phyloP scores from a whole-genome alignment of 495 filamentous ascomycete species.

The Staphylotrichum longicolle region DNA sequence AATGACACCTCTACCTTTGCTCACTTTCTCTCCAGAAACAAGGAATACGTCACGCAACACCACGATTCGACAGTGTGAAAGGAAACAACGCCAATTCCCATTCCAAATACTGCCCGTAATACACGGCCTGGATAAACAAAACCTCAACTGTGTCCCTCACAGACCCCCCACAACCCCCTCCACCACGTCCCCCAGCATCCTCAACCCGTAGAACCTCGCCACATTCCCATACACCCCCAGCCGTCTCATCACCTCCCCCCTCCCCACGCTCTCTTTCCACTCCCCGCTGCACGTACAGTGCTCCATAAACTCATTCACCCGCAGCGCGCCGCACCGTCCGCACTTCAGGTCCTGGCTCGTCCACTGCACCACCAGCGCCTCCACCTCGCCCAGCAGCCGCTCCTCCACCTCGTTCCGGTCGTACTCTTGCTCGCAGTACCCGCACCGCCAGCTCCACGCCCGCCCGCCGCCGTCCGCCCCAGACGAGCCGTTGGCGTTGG shows the following conservation, averaged over 20 bases:
- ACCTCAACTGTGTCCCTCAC: constrained; percentile 17
- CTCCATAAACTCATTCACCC: constrained; percentile 93
- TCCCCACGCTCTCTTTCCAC: constrained; percentile 71
- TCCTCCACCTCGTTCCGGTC: constrained; percentile 80
- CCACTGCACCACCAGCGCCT: constrained; percentile 75
- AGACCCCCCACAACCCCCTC: constrained; percentile 52
- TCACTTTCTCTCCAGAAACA: too few species aligned
- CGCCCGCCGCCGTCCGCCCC: constrained; percentile 26
- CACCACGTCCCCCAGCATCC: constrained; percentile 75
- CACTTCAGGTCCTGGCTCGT: constrained; percentile 89
- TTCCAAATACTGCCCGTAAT: neutral
- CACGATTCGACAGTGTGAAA: neutral
- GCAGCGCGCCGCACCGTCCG: constrained; percentile 58
- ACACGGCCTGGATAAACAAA: too few species aligned
- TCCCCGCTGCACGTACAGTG: constrained; percentile 88
- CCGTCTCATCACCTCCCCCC: constrained; percentile 62
- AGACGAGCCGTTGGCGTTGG: constrained; percentile 2
- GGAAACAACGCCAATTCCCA: neutral
- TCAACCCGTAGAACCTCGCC: constrained; percentile 72
- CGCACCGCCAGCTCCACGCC: constrained; percentile 68
- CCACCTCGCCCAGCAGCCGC: constrained; percentile 70
- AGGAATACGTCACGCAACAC: too few species aligned
- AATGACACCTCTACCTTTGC: too few species aligned
- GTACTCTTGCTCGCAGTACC: constrained; percentile 71
- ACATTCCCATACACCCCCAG: constrained; percentile 70